phyloP scores from a whole-genome alignment of 1,139 yeast genomes.

The Lizanozyma gosingica region DNA sequence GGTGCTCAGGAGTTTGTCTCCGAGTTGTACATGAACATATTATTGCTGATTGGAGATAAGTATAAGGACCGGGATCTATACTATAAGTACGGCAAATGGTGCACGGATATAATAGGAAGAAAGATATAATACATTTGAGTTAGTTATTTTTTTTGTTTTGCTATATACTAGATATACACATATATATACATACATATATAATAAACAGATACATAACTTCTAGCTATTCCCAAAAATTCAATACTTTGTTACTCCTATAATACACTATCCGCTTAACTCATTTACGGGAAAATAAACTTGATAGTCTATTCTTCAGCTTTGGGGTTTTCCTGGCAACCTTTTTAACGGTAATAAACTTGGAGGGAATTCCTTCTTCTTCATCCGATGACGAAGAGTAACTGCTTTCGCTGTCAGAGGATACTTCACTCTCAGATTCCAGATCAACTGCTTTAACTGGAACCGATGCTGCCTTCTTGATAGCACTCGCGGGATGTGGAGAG shows the following conservation, averaged over 20 bases:
- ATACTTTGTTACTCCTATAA: too few relatives aligned
- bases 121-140: background rate
- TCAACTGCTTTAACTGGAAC: background rate
- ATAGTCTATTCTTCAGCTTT: background rate
- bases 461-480: background rate
- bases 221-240: too few relatives aligned
- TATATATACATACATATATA: too few relatives aligned
- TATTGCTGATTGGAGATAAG: conserved; percentile 15
- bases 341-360: background rate
- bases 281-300: background rate
- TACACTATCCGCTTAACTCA: too few relatives aligned
- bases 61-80: background rate
- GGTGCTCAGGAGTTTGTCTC: conserved; percentile 28
- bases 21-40: conserved; percentile 23
- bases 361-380: background rate
- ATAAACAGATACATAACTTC: too few relatives aligned
- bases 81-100: background rate
- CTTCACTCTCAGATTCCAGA: background rate
- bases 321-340: background rate
- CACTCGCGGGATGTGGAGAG: background rate
- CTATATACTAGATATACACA: too few relatives aligned
- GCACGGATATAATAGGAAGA: background rate
- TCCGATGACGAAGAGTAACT: background rate
- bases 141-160: too few relatives aligned
- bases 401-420: background rate